Evolutionary conservation across 306 rosid genomes (phyloP).

Genomic region (Cucurbita ficifolia): DNA sequence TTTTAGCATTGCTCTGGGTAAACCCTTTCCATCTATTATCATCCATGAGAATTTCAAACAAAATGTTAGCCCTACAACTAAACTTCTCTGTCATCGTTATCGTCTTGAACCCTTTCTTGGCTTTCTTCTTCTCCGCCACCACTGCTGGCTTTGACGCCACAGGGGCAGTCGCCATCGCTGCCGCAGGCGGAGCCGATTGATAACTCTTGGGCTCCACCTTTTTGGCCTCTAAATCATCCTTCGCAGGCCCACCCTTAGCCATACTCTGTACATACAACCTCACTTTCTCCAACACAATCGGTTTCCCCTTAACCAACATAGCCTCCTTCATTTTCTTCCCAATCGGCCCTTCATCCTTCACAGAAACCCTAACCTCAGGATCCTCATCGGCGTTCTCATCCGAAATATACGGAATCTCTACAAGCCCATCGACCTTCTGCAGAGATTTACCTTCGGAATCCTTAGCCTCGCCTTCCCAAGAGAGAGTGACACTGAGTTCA

Average conservation of each 20-base stretch:
- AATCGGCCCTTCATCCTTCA: constrained; percentile 65
- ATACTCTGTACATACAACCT: constrained; percentile 55
- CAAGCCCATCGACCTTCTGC: constrained; percentile 59
- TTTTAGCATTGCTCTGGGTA: constrained; percentile 78
- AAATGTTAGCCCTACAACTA: constrained; percentile 56
- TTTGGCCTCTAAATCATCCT: constrained; percentile 58
- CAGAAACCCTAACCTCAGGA: constrained; percentile 60
- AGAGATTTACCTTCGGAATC: constrained; percentile 40
- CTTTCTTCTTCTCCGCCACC: constrained; percentile 18
- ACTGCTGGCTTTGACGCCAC: constrained; percentile 11
- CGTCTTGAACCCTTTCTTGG: constrained; percentile 51
- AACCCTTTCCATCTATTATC: constrained; percentile 97
- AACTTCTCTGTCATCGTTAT: constrained; percentile 77
- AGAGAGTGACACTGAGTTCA: constrained; percentile 46
- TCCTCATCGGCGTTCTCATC: constrained; percentile 97
- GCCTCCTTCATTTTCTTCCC: constrained; percentile 80
- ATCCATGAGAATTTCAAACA: constrained; percentile 89
- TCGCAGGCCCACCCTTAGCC: constrained; percentile 89
- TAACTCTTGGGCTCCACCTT: constrained; percentile 29
- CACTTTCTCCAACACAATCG: constrained; percentile 64
- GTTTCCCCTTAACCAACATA: constrained; percentile 52
- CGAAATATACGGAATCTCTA: constrained; percentile 76
- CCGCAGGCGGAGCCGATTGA: neutral
- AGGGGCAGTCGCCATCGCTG: neutral
- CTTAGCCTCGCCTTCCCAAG: constrained; percentile 83